Evolutionary conservation across 352 stramenopile species (phyloP).

Genomic region (Aphanomyces euteiches): DNA sequence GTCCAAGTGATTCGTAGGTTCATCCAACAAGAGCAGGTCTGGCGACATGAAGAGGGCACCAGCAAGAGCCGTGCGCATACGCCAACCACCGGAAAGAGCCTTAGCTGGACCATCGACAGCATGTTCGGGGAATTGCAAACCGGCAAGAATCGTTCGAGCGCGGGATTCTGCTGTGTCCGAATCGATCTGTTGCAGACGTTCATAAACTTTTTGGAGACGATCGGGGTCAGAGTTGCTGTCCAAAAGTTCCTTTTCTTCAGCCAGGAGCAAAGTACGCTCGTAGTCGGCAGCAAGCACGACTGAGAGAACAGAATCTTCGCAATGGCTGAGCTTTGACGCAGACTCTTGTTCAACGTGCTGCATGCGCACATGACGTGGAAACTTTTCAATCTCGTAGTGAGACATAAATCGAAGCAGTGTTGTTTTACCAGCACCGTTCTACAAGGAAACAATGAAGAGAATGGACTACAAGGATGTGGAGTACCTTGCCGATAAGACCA

Average conservation of each 20-base stretch:
- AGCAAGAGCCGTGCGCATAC: conserved; percentile 93
- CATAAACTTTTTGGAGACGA: conserved; percentile 78
- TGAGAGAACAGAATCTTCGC: conserved; percentile 87
- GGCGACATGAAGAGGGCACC: conserved; percentile 93
- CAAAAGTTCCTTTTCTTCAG: conserved; percentile 91
- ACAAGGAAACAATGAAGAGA: conserved; percentile 9
- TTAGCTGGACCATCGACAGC: conserved; percentile 89
- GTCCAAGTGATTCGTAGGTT: conserved; percentile 92
- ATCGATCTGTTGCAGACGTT: conserved; percentile 86
- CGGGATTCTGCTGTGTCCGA: conserved; percentile 87
- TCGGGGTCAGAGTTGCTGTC: conserved; percentile 54
- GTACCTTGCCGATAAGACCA: conserved; percentile 90
- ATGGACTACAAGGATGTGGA: conserved; percentile 34
- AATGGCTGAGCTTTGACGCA: conserved; percentile 72
- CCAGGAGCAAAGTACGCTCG: conserved; percentile 87
- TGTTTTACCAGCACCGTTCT: conserved; percentile 89
- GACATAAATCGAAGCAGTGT: conserved; percentile 95
- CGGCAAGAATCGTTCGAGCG: conserved; percentile 88
- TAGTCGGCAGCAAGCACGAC: conserved; percentile 94
- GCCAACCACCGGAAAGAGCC: conserved; percentile 91
- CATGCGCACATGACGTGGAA: conserved; percentile 93
- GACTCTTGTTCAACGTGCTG: conserved; percentile 95
- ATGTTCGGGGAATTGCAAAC: conserved; percentile 91
- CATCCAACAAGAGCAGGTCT: conserved; percentile 93
- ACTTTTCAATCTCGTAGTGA: conserved; percentile 94